Conservation (phyloP, 1,284 basidiomycete genomes). For the Dichomitus squalens region DNA sequence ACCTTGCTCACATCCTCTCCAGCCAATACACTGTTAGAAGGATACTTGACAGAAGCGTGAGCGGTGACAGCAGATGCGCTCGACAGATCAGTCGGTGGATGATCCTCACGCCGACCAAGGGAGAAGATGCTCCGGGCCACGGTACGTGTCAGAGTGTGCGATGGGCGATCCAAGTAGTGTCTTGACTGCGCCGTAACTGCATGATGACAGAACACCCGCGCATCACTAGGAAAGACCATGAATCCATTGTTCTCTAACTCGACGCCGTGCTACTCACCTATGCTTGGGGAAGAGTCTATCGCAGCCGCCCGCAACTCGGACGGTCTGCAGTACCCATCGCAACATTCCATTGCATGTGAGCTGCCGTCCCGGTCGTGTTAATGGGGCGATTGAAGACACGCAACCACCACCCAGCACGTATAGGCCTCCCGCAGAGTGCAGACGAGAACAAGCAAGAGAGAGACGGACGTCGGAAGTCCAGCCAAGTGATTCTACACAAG, state of each 20-base stretch:
- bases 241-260: neutral
- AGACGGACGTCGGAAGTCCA: neutral
- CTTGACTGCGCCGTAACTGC: neutral
- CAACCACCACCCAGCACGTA: conserved; percentile 6
- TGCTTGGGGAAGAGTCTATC: conserved; percentile 19
- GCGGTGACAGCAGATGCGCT: too few relatives aligned
- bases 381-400: neutral
- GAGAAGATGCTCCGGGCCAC: neutral
- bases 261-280: conserved; percentile 15
- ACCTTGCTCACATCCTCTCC: neutral
- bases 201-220: neutral
- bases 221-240: neutral
- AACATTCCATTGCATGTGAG: conserved; percentile 54
- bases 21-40: neutral
- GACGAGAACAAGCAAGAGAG: neutral
- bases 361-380: conserved; percentile 13
- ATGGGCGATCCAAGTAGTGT: neutral
- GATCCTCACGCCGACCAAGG: neutral
- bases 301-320: conserved; percentile 38
- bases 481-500: neutral
- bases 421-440: neutral
- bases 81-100: too few relatives aligned
- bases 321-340: conserved; percentile 49
- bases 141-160: neutral
- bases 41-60: too few relatives aligned